These are phyloP conservation scores for Cylindrotheca fusiformis DNA, from an alignment of 108 stramenopile species.

Conservation along the genomic window DNA sequence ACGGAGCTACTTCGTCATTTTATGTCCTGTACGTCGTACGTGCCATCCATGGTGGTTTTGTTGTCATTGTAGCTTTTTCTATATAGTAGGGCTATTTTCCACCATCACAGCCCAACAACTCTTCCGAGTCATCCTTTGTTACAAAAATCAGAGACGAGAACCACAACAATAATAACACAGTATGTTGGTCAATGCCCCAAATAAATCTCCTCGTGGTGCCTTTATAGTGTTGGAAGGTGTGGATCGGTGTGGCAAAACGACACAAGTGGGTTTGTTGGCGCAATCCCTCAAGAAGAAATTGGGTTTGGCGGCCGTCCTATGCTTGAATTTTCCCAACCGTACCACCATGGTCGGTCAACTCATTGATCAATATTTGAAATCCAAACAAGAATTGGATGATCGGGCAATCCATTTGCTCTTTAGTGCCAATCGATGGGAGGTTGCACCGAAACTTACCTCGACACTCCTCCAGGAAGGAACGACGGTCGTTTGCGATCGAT, in stretches of 20 bases:
- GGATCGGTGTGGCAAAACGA: slow-evolving; percentile 99
- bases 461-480: slow-evolving; percentile 58
- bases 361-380: slow-evolving; percentile 91
- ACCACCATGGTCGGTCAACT: slow-evolving; percentile 85
- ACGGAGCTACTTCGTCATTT: too few species aligned
- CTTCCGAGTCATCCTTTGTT: too few species aligned
- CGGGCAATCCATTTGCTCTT: slow-evolving; percentile 96
- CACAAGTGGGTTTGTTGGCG: slow-evolving; percentile 71
- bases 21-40: too few species aligned
- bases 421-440: slow-evolving; percentile 99
- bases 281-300: slow-evolving; percentile 49
- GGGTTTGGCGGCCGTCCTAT: slow-evolving; percentile 56
- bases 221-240: slow-evolving; percentile 99
- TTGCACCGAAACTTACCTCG: slow-evolving; percentile 50
- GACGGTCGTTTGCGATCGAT: slow-evolving; percentile 92
- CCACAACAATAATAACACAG: too few species aligned
- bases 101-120: too few species aligned
- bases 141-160: too few species aligned
- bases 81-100: too few species aligned
- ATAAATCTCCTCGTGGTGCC: slow-evolving; percentile 88
- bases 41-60: too few species aligned
- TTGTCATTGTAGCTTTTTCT: too few species aligned
- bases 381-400: slow-evolving; percentile 84
- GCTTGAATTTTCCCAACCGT: slow-evolving; percentile 80
- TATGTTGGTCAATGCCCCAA: too few species aligned